These are phyloP conservation scores for Theobroma cacao DNA, from an alignment of 345 rosid genomes.

Conservation along the genomic window DNA sequence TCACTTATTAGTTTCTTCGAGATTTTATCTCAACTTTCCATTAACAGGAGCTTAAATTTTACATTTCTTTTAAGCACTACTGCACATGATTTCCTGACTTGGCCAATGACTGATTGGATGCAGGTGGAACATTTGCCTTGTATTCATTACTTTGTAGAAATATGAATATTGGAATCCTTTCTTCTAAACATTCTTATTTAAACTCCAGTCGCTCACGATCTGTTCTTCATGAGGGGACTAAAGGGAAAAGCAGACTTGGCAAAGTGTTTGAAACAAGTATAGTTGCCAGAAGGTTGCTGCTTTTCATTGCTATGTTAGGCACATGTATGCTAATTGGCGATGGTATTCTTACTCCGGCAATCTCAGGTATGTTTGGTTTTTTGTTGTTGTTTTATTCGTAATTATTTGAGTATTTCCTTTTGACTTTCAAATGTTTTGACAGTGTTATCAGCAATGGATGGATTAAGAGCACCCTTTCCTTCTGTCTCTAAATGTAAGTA, in stretches of 20 bases:
- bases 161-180: slow-evolving; percentile 49
- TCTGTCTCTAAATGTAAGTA: slow-evolving; percentile 55
- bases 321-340: slow-evolving; percentile 91
- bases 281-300: slow-evolving; percentile 54
- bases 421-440: slow-evolving; percentile 17
- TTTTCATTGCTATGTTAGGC: slow-evolving; percentile 77
- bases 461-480: slow-evolving; percentile 57
- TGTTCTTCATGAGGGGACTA: slow-evolving; percentile 23
- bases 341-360: slow-evolving; percentile 88
- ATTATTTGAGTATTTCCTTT: neutral
- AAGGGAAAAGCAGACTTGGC: slow-evolving; percentile 41
- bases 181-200: slow-evolving; percentile 32
- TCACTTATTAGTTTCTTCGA: neutral
- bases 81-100: neutral
- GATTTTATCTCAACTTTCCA: neutral
- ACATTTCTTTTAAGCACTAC: neutral
- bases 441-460: slow-evolving; percentile 74
- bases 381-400: neutral
- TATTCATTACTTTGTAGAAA: slow-evolving; percentile 83
- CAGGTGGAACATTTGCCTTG: slow-evolving; percentile 90
- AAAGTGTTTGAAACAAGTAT: slow-evolving; percentile 57
- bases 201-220: slow-evolving; percentile 13
- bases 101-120: slow-evolving; percentile 17
- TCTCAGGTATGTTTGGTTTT: slow-evolving; percentile 55
- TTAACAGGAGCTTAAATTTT: neutral